Evolutionary conservation across 164 flowering plant species (phyloP), one percentile per base, ranked within the genome.

Genomic region (Chimonanthus praecox): DNA sequence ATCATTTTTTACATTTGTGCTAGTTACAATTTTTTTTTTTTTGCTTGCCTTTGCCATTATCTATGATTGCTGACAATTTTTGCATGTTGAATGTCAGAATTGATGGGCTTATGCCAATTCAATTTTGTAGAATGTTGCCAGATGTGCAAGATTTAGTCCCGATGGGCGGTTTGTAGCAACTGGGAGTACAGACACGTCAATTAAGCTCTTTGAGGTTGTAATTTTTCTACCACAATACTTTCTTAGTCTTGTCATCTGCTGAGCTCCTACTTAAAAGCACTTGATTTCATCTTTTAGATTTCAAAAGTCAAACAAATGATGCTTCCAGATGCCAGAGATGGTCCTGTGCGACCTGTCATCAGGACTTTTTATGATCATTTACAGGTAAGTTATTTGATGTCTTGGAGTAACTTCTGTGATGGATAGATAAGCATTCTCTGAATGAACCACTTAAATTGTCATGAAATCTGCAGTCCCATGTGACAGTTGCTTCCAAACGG

Each of bases 121-220:
- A 61, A 50, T 75, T 70, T 69, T 84, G 74, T 72, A 92, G 97
- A 88, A 88, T 83, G 76, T 87, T 82, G 92, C 91, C 49, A 85
- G 95, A 79, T 90, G 97, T 87, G 97, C 91, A 70, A 89, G 92
- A 74, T 92, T 92, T 78, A 90, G 97, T 81, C 88, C 91, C 69
- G 97, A 92, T 79, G 97, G 95, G 70, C 86, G 83, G 73, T 89
- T 85, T 82, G 83, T 89, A 79, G 97, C 97, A 67, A 87, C 95
- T 77, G 97, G 95, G 70, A 90, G 97, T 84, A 86, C 95, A 47
- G 97, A 92, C 80, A 84, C 84, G 51, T 92, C 97, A 66, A 88
- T 92, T 74, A 92, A 92, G 80, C 91, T 92, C 64, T 88, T 92
- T 83, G 97, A 92, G 97, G 97, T 92, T 70, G 72, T 68, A 71